Base-by-base conservation (phyloP, 176 grass and related monocot species). In the Melocanna baccifera region DNA sequence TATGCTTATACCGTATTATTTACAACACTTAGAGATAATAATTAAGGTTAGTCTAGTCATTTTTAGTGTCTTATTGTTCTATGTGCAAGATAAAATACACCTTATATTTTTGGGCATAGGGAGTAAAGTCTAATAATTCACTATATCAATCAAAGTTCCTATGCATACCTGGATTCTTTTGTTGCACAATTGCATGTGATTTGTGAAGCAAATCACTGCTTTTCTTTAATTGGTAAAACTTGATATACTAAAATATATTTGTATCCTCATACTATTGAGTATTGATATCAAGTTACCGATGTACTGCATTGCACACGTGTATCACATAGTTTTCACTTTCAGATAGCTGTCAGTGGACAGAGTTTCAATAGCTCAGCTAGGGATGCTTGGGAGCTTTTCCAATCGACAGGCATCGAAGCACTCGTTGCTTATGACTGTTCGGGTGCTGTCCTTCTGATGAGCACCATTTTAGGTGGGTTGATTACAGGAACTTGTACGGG, bases 341-440 rank as follows among this genome's bases (percentile, higher is more conserved):
- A 98, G 96, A 95, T 98, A 50, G 96, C 96, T 32, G 93, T 91
- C 29, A 91, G 90, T 73, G 93, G 96, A 62, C 92, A 94, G 75
- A 92, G 89, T 80, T 98, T 98, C 86, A 98, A 98, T 79, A 77
- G 57, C 79, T 98, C 96, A 51, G 96, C 93, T 81, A 88, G 93
- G 80, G 96, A 96, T 87, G 96, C 96, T 42, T 98, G 96, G 96
- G 96, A 98, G 76, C 86, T 98, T 73, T 98, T 98, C 84, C 96
- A 98, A 69, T 98, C 91, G 16, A 98, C 96, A 2, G 96, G 96
- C 19, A 67, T 98, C 6, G 96, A 98, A 89, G 89, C 96, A 46
- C 89, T 98, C 83, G 68, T 98, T 65, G 96, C 96, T 48, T 98
- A 98, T 83, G 96, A 98, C 84, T 98, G 96, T 86, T 98, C 96